Conservation (phyloP, 2,329 filamentous ascomycete species). For the Ascocoryne sarcoides region DNA sequence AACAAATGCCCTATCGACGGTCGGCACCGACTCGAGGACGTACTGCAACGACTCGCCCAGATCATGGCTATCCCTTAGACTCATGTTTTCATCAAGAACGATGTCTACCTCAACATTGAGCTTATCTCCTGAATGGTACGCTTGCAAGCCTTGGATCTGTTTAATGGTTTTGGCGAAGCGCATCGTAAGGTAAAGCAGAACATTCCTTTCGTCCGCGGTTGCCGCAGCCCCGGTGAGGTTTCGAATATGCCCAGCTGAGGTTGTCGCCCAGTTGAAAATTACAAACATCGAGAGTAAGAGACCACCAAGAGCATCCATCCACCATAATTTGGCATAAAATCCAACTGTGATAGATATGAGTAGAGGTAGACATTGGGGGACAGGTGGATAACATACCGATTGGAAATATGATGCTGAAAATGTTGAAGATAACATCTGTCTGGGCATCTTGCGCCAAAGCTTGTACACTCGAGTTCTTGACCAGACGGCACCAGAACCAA, state of each 20-base stretch:
- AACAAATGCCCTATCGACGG: constrained; percentile 34
- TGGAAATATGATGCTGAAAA: constrained; percentile 52
- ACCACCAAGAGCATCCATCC: constrained; percentile 56
- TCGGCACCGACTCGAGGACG: constrained; percentile 42
- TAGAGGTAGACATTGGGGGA: background rate
- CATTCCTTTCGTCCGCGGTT: constrained; percentile 41
- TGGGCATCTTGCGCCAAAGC: constrained; percentile 56
- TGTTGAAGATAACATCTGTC: constrained; percentile 57
- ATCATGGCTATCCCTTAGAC: constrained; percentile 46
- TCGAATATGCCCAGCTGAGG: constrained; percentile 49
- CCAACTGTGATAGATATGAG: constrained; percentile 36
- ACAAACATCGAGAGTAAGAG: constrained; percentile 56
- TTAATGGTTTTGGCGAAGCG: constrained; percentile 44
- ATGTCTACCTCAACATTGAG: constrained; percentile 56
- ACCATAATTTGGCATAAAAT: constrained; percentile 50
- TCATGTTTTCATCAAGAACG: constrained; percentile 44
- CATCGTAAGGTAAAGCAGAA: constrained; percentile 51
- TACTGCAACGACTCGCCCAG: constrained; percentile 56
- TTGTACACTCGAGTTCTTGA: constrained; percentile 57
- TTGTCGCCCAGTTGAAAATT: constrained; percentile 60
- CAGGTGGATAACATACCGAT: constrained; percentile 28
- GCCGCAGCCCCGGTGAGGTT: constrained; percentile 51
- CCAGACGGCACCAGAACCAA: constrained; percentile 47
- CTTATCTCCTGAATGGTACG: constrained; percentile 54
- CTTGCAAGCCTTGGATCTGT: constrained; percentile 45